Base-by-base conservation (phyloP, 2,329 filamentous ascomycete genomes). In the Proliferodiscus dingleyae region DNA sequence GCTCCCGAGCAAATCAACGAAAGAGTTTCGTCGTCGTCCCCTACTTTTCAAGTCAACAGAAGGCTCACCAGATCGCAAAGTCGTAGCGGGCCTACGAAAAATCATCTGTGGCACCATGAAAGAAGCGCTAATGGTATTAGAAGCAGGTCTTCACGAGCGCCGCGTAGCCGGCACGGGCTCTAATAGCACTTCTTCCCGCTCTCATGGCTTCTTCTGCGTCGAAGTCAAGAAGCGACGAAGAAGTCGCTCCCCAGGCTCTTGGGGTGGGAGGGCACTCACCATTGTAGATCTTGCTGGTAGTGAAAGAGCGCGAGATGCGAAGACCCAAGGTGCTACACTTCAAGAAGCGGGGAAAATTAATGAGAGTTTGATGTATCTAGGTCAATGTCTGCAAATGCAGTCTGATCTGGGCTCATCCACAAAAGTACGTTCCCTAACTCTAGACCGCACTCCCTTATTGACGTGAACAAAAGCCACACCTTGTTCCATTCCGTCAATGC, bases 291-390 rank as follows among this genome's bases (percentile, higher is more conserved):
- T 97, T 41, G 91, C 91, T 15, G 91, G 90, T 11, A 97, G 93
- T 50, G 93, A 98, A 68, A 82, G 93, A 49, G 91, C 91, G 13
- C 79, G 90, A 49, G 89, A 93, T 53, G 90, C 93, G 21, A 96
- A 96, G 73, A 97, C 93, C 0, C 87, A 89, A 0, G 93, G 93
- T 10, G 83, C 89, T 3, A 96, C 91, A 0, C 77, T 98, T 11
- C 91, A 87, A 0, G 93, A 98, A 69, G 93, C 91, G 28, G 93
- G 93, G 43, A 97, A 97, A 69, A 98, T 98, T 64, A 98, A 98
- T 61, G 90, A 96, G 66, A 95, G 88, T 61, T 71, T 98, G 62
- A 98, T 98, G 93, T 97, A 96, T 64, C 77, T 98, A 1, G 93
- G 93, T 0, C 93, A 97, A 62, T 98, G 93, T 63, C 77, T 98